These are phyloP conservation scores for Hamamelis virginiana DNA, from an alignment of 164 flowering plant genomes.

Conservation along the genomic window DNA sequence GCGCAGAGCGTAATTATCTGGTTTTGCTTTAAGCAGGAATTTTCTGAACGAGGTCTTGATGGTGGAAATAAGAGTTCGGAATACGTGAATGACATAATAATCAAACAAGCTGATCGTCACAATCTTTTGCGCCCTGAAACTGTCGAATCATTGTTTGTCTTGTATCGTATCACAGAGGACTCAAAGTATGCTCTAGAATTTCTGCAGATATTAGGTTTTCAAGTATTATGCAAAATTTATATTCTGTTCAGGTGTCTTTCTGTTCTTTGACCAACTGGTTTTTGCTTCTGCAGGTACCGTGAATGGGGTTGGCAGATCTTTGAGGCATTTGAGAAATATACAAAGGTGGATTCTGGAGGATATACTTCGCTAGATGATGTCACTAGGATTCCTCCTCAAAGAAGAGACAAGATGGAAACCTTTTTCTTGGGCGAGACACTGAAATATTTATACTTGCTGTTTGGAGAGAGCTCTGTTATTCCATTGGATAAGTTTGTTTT, in stretches of 20 bases:
- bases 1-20: slow-evolving; percentile 2
- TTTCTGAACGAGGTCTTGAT: slow-evolving; percentile 63
- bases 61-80: slow-evolving; percentile 89
- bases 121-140: slow-evolving; percentile 98
- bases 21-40: slow-evolving; percentile 53
- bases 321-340: slow-evolving; percentile 83
- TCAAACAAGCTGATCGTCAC: slow-evolving; percentile 83
- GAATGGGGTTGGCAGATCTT: slow-evolving; percentile 99
- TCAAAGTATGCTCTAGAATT: slow-evolving; percentile 53
- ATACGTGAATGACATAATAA: slow-evolving; percentile 74
- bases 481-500: slow-evolving; percentile 91
- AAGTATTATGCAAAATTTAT: not conserved
- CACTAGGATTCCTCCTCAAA: slow-evolving; percentile 72
- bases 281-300: slow-evolving; percentile 63
- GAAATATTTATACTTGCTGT: slow-evolving; percentile 81
- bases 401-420: slow-evolving; percentile 97
- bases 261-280: not conserved
- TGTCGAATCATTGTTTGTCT: slow-evolving; percentile 83
- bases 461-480: slow-evolving; percentile 58
- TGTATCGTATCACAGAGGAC: slow-evolving; percentile 89
- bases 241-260: not conserved
- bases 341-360: slow-evolving; percentile 87
- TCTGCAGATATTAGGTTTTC: not conserved
- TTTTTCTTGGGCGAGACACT: slow-evolving; percentile 95
- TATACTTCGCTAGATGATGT: slow-evolving; percentile 88